Percentiles rank a stretch among this genome's conserved stretches.
These are phyloP conservation scores for Ceratocystis variospora DNA, from an alignment of 2,329 filamentous ascomycete species.

Conservation along the genomic window DNA sequence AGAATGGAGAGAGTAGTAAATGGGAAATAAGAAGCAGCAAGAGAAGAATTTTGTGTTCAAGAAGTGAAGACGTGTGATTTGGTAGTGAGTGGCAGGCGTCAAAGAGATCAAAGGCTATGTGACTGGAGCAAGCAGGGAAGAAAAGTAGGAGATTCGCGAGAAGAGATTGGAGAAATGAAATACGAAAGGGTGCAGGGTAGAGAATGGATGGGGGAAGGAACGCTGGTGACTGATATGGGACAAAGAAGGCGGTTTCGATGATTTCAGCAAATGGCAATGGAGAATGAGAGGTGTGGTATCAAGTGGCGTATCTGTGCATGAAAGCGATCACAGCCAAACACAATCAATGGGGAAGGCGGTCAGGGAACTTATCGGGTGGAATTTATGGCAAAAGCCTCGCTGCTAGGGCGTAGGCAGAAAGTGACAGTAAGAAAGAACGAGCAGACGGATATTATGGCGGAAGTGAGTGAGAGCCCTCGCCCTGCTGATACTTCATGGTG, in stretches of 20 bases:
- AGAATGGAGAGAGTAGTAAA: neutral
- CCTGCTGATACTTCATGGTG: neutral
- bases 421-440: neutral
- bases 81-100: neutral
- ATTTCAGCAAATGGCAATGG: neutral
- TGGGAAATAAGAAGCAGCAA: neutral
- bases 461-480: neutral
- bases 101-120: neutral
- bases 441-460: neutral
- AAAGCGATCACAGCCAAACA: neutral
- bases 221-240: neutral
- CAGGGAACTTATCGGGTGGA: neutral
- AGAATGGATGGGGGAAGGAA: neutral
- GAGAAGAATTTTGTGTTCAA: neutral
- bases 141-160: neutral
- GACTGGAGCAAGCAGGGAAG: neutral
- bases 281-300: neutral
- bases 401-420: too few species aligned
- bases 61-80: neutral
- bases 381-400: neutral
- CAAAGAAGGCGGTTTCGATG: neutral
- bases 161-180: neutral
- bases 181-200: neutral
- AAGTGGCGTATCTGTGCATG: neutral
- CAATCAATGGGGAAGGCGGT: neutral